Evolutionary conservation across 495 filamentous ascomycete species (phyloP).

Genomic region (Chaetomidium leptoderma): DNA sequence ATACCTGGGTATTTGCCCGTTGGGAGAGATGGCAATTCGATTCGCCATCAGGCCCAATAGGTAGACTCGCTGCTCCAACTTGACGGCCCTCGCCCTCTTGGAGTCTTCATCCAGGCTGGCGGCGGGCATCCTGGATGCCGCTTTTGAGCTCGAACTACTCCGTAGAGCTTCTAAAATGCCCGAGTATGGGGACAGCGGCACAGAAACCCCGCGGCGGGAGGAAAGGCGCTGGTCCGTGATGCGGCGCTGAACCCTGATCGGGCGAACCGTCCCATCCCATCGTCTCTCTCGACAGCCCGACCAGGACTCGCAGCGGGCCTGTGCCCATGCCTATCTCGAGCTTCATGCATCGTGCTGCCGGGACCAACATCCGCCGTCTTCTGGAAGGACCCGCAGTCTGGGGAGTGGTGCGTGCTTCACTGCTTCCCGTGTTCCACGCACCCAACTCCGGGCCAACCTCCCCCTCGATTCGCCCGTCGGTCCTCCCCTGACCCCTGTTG

Average conservation of each 20-base stretch:
- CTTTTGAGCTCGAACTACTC: no score
- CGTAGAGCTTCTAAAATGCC: background rate
- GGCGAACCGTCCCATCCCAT: background rate
- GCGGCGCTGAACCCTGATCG: background rate
- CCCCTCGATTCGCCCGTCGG: constrained; percentile 16
- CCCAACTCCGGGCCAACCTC: background rate
- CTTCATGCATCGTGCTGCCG: constrained; percentile 23
- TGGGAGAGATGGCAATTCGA: no score
- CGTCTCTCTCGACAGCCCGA: background rate
- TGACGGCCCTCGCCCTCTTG: no score
- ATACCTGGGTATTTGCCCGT: no score
- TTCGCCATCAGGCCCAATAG: no score
- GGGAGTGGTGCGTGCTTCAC: constrained; percentile 6
- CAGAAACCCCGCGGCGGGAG: background rate
- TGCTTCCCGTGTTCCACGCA: constrained; percentile 15
- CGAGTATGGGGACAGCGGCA: no score
- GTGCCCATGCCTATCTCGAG: constrained; percentile 13
- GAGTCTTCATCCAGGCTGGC: no score
- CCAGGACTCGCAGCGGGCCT: constrained; percentile 18
- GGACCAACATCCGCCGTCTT: constrained; percentile 15
- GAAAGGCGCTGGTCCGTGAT: background rate
- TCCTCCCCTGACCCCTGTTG: constrained; percentile 35
- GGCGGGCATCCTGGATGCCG: no score
- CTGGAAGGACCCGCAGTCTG: constrained; percentile 20
- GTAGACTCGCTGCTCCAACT: no score